phyloP scores from a whole-genome alignment of 805 yeast genomes.

The Isabelozyma pseudorhagii region DNA sequence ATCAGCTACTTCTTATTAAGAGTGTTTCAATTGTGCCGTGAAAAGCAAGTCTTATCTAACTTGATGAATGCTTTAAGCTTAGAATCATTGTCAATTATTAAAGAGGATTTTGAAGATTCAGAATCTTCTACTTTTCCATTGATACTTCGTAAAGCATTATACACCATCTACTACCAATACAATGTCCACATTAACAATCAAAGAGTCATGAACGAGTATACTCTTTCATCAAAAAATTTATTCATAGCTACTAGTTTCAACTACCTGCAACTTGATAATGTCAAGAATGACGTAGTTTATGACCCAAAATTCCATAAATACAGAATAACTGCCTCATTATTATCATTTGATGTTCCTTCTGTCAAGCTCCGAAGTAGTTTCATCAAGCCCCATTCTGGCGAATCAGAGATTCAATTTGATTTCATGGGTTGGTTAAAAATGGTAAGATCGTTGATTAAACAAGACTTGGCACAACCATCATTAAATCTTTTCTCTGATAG shows the following conservation, averaged over 20 bases:
- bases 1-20: slow-evolving; percentile 21
- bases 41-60: slow-evolving; percentile 12
- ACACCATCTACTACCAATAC: slow-evolving; percentile 18
- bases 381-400: not conserved
- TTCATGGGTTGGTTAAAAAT: slow-evolving; percentile 20
- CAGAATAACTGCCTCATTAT: not conserved
- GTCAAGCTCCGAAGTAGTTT: not conserved
- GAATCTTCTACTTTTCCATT: slow-evolving; percentile 9
- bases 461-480: not conserved
- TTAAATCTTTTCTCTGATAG: slow-evolving; percentile 3
- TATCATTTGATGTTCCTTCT: not conserved
- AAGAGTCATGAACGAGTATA: slow-evolving; percentile 3
- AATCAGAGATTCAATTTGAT: slow-evolving; percentile 1
- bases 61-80: slow-evolving; percentile 18
- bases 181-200: slow-evolving; percentile 4
- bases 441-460: slow-evolving; percentile 7
- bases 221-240: slow-evolving; percentile 2
- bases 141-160: slow-evolving; percentile 15
- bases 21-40: slow-evolving; percentile 19
- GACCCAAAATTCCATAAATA: not conserved
- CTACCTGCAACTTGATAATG: not conserved
- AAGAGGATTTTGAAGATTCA: not conserved
- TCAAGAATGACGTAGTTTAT: not conserved
- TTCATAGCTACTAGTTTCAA: slow-evolving; percentile 3
- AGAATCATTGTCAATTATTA: slow-evolving; percentile 5